Conservation (phyloP, 2,329 filamentous ascomycete genomes). For the Paraphaeosphaeria minitans region DNA sequence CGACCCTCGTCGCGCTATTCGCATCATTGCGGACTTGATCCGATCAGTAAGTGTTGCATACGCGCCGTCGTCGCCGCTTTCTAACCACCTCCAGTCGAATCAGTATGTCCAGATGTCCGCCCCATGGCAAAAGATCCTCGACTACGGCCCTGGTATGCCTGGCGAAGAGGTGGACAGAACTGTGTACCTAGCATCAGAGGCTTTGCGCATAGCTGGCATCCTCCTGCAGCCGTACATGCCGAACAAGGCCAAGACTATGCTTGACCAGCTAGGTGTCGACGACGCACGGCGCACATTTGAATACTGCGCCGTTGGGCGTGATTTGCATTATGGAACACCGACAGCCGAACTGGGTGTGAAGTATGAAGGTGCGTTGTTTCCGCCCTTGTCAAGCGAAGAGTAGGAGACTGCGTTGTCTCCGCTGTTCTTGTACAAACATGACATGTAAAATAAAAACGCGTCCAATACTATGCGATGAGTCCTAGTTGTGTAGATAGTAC, state of each 20-base stretch:
- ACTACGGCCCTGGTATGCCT: slow-evolving; percentile 31
- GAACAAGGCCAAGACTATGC: slow-evolving; percentile 69
- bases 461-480: neutral
- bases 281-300: slow-evolving; percentile 65
- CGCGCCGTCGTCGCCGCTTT: neutral
- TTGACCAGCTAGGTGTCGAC: slow-evolving; percentile 78
- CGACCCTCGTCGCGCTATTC: slow-evolving; percentile 36
- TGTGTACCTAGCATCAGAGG: slow-evolving; percentile 75
- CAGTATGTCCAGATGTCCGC: slow-evolving; percentile 66
- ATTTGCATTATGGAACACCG: slow-evolving; percentile 70
- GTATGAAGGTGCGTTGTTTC: slow-evolving; percentile 58
- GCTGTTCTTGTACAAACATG: neutral
- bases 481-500: neutral
- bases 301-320: slow-evolving; percentile 66
- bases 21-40: slow-evolving; percentile 34
- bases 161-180: slow-evolving; percentile 48
- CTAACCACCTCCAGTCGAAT: slow-evolving; percentile 61
- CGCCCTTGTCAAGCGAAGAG: slow-evolving; percentile 40
- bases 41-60: slow-evolving; percentile 28
- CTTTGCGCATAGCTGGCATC: slow-evolving; percentile 79
- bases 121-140: slow-evolving; percentile 69
- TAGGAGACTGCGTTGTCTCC: slow-evolving; percentile 7
- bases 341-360: slow-evolving; percentile 49
- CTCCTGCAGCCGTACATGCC: slow-evolving; percentile 93
- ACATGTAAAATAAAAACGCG: neutral